Percentiles rank a stretch among this genome's conserved stretches.
phyloP scores from a whole-genome alignment of 129 eudicot genomes.

The Solidago caesia region DNA sequence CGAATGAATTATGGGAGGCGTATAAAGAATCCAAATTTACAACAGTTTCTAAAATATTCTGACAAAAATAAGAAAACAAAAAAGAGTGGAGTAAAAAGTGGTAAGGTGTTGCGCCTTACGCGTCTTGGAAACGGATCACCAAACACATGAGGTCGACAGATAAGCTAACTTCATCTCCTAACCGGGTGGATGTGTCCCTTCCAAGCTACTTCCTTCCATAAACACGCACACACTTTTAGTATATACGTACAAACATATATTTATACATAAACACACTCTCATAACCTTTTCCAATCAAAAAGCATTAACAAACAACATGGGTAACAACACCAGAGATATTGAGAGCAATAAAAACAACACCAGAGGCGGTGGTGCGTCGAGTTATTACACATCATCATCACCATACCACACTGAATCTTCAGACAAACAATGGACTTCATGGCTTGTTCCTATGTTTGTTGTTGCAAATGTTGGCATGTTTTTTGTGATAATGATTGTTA shows the following conservation, averaged over 20 bases:
- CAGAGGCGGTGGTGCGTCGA: constrained; percentile 25
- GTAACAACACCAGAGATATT: constrained; percentile 50
- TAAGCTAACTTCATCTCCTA: constrained; percentile 21
- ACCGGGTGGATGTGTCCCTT: constrained; percentile 3
- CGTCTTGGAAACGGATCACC: not conserved
- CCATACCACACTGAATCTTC: constrained; percentile 29
- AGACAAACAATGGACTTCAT: constrained; percentile 76
- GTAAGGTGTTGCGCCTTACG: not conserved
- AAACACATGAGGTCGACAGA: constrained; percentile 14
- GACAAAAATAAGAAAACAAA: too few species aligned
- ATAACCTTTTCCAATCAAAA: not conserved
- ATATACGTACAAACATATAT: not conserved
- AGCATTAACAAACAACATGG: constrained; percentile 33
- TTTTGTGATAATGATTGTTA: constrained; percentile 60
- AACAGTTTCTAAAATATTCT: too few species aligned
- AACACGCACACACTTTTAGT: too few species aligned
- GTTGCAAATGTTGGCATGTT: constrained; percentile 84
- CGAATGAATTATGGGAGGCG: too few species aligned
- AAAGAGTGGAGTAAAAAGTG: not conserved
- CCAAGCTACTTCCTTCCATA: constrained; percentile 24
- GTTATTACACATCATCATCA: constrained; percentile 25
- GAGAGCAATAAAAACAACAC: constrained; percentile 43
- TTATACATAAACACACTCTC: constrained; percentile 11
- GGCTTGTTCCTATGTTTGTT: constrained; percentile 87
- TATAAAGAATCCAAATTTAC: too few species aligned